A percentile compares a stretch with the other conserved stretches of the same genome.
These are phyloP conservation scores for Syzygium grande DNA, from an alignment of 345 rosid species.

Conservation along the genomic window DNA sequence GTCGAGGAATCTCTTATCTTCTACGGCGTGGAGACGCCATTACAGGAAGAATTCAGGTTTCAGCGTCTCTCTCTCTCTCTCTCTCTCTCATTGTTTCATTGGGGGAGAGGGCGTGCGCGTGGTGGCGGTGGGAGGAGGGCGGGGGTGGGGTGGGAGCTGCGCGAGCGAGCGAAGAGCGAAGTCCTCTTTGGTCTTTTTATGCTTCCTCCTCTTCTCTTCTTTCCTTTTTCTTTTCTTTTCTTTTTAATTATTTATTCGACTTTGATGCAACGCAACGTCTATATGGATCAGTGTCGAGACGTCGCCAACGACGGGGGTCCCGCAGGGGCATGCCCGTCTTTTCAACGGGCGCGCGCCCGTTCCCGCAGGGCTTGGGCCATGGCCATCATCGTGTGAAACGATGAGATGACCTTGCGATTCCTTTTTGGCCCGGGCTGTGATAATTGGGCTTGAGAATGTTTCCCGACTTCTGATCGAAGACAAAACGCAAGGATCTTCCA, in stretches of 20 bases:
- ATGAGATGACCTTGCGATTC: not conserved
- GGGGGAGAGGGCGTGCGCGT: not conserved
- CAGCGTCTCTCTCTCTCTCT: not conserved
- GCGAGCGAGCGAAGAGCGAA: no score
- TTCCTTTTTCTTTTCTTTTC: not conserved
- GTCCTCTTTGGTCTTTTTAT: not conserved
- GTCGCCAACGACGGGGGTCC: not conserved
- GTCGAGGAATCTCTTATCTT: not conserved
- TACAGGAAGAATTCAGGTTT: not conserved
- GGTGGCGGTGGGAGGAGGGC: no score
- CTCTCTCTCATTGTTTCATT: not conserved
- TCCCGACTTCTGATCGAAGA: not conserved
- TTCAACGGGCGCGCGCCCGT: not conserved
- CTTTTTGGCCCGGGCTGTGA: not conserved
- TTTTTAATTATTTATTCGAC: not conserved
- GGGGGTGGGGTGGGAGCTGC: not conserved
- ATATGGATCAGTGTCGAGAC: not conserved
- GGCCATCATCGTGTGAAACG: not conserved
- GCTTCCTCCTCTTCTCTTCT: not conserved
- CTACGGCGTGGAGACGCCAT: not conserved
- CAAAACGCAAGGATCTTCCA: not conserved
- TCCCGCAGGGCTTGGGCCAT: not conserved
- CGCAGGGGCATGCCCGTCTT: not conserved
- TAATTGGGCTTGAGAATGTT: not conserved
- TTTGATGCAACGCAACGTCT: not conserved